Conservation (phyloP, 108 stramenopile genomes). For the Pelagomonas calceolata region DNA sequence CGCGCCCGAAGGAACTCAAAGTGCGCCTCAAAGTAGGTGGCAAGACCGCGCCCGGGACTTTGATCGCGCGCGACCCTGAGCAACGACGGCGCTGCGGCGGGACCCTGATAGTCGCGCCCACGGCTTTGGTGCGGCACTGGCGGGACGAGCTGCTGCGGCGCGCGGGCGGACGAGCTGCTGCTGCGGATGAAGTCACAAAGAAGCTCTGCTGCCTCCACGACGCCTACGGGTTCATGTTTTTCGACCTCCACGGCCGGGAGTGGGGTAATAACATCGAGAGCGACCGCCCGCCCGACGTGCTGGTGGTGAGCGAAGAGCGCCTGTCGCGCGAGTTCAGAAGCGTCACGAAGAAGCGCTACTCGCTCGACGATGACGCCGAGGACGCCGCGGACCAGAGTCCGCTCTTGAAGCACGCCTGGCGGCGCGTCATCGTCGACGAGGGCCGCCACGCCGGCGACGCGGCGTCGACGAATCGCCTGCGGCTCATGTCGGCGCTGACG, state of each 20-base stretch:
- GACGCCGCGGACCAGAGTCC: background rate
- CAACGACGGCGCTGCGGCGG: conserved; percentile 28
- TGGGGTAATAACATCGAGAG: too few species aligned
- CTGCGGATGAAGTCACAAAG: background rate
- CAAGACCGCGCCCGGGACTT: background rate
- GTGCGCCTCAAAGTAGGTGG: background rate
- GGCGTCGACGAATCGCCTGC: background rate
- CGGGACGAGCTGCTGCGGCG: background rate
- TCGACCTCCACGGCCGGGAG: too few species aligned
- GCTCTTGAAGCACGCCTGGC: background rate
- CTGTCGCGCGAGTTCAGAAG: background rate
- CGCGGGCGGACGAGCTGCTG: background rate
- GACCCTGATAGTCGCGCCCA: conserved; percentile 56
- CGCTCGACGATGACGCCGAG: background rate
- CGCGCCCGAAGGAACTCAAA: too few species aligned
- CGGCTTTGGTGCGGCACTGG: conserved; percentile 65
- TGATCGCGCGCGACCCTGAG: too few species aligned
- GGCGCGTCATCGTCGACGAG: background rate
- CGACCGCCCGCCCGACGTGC: background rate
- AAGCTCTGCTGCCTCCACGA: too few species aligned
- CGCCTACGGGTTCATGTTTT: background rate
- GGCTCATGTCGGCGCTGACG: background rate
- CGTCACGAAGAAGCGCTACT: background rate
- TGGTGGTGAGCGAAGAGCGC: background rate
- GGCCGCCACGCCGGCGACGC: background rate